Evolutionary conservation across 2,329 filamentous ascomycete genomes (phyloP).

Genomic region (Ophiosphaerella korrae): DNA sequence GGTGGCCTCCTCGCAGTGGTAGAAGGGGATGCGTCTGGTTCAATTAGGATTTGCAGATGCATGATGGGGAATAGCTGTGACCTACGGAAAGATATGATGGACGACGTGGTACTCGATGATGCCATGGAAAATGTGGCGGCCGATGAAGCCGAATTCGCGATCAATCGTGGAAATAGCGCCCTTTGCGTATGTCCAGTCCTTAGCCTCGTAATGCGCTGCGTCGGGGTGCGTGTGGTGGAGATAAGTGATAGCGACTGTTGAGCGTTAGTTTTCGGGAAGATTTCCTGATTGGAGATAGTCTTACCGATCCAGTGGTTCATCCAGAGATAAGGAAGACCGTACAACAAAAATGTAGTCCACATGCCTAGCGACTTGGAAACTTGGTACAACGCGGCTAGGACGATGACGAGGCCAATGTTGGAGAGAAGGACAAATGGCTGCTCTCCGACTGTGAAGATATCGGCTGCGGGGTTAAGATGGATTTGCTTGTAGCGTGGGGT

Average conservation of each 20-base stretch:
- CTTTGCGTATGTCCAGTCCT: conserved; percentile 66
- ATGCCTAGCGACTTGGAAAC: conserved; percentile 60
- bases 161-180: conserved; percentile 68
- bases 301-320: conserved; percentile 68
- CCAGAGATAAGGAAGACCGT: conserved; percentile 70
- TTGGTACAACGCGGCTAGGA: conserved; percentile 55
- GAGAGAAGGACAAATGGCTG: conserved; percentile 22
- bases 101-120: conserved; percentile 69
- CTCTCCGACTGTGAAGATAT: conserved; percentile 22
- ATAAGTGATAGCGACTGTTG: conserved; percentile 70
- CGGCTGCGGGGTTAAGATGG: conserved; percentile 24
- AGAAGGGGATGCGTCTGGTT: conserved; percentile 30
- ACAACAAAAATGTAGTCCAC: conserved; percentile 63
- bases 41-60: conserved; percentile 7
- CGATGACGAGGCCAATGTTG: conserved; percentile 23
- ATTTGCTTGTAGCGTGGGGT: conserved; percentile 23
- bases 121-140: conserved; percentile 68
- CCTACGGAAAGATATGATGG: conserved; percentile 64
- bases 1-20: conserved; percentile 34
- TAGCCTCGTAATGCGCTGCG: conserved; percentile 63
- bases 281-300: neutral
- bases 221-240: conserved; percentile 70
- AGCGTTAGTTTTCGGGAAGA: conserved; percentile 1
- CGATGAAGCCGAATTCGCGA: conserved; percentile 68
- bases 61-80: neutral